Evolutionary conservation across 1,139 yeast genomes (phyloP), one percentile per base, ranked within the genome.

Genomic region (Starmera stellimalicola): DNA sequence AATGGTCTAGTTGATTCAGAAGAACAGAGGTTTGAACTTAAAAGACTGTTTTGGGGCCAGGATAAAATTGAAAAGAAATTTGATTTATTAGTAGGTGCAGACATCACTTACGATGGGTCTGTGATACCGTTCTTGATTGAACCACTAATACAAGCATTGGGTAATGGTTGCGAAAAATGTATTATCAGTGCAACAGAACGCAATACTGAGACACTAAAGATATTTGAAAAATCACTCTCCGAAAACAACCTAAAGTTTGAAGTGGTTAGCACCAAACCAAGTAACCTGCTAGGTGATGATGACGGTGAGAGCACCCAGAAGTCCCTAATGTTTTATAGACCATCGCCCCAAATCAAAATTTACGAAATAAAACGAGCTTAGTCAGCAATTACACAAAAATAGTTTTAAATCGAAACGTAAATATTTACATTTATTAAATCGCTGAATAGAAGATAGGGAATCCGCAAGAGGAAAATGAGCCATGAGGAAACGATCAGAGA

Each of bases 51-150:
- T 76, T 87, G 94, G 68, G 68, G 69, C 2, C 57, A 56, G n/a
- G 71, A 68, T 33, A 39, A 41, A 0, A 48, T 57, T 14, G 61
- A 71, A 11, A 40, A 42, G 0, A 44, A 45, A 5, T 52, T 62
- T 10, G 74, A 76, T 45, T 54, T 73, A 2, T 54, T 82, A 0
- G 52, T 85, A 3, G 95, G 88, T 0, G 91, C 95, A 0, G 95
- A 85, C 53, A 83, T 87, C 19, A 84, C 95, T 0, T 88, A 83
- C 55, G 96, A 88, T 50, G 55, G 72, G 2, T 59, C 70, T 4
- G 63, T 75, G 3, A 64, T 82, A n/a, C 73, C 73, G 0, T 57
- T 57, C n/a, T 61, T 87, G 31, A 66, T 76, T 4, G 41, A 51
- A 3, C 69, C 81, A 9, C 52, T 85, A 2, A 41, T 48, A 3